Evolutionary conservation across 2,329 filamentous ascomycete genomes (phyloP).

Genomic region (Zalaria obscura): DNA sequence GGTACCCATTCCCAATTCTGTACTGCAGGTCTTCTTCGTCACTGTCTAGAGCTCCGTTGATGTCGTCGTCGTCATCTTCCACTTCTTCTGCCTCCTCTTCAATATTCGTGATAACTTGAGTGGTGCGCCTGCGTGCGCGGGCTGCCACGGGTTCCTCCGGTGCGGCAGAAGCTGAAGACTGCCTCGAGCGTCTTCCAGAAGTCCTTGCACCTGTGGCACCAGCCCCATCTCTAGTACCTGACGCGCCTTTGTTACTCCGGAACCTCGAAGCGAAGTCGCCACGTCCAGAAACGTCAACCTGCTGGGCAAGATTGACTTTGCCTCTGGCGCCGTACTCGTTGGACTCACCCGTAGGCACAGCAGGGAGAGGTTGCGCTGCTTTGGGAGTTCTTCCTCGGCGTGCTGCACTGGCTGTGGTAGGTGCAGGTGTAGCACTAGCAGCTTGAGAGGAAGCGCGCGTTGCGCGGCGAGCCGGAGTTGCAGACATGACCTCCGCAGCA

Average conservation of each 20-base stretch:
- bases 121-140: neutral
- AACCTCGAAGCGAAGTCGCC: slow-evolving; percentile 2
- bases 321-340: slow-evolving; percentile 23
- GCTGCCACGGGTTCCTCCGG: too few species aligned
- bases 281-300: slow-evolving; percentile 9
- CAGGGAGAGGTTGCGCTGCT: slow-evolving; percentile 7
- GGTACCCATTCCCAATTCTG: too few species aligned
- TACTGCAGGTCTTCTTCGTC: too few species aligned
- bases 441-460: slow-evolving; percentile 14
- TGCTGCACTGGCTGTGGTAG: slow-evolving; percentile 7
- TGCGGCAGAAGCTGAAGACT: too few species aligned
- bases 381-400: slow-evolving; percentile 6
- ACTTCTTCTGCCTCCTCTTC: neutral
- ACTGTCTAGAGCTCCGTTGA: too few species aligned
- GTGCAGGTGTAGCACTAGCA: slow-evolving; percentile 9
- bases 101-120: neutral
- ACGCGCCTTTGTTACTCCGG: slow-evolving; percentile 1
- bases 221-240: neutral
- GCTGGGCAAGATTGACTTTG: slow-evolving; percentile 16
- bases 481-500: slow-evolving; percentile 2
- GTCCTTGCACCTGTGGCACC: slow-evolving; percentile 34
- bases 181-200: too few species aligned
- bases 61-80: neutral
- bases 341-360: slow-evolving; percentile 11
- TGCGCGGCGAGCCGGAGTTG: slow-evolving; percentile 11